A percentile compares a stretch with the other conserved stretches of the same genome.
phyloP scores from a whole-genome alignment of 768 basidiomycete genomes.

The Leccinum sublutescens region DNA sequence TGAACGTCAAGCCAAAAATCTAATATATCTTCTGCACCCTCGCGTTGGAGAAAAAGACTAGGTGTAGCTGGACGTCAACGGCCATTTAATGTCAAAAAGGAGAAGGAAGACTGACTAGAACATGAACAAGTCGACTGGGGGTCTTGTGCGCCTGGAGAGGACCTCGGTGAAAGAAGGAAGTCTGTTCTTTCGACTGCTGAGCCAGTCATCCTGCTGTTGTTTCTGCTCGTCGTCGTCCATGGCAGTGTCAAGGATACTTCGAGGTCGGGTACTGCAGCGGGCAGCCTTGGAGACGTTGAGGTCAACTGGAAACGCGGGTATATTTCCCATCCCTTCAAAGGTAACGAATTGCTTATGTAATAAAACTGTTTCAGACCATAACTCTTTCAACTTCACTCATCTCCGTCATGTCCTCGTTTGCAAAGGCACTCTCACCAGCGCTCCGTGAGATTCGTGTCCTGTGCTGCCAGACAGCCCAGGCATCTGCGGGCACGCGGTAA shows the following conservation, averaged over 20 bases:
- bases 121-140: conserved; percentile 98
- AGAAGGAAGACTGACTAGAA: conserved; percentile 74
- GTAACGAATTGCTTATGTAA: conserved; percentile 30
- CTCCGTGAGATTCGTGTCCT: conserved; percentile 79
- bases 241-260: conserved; percentile 4
- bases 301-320: conserved; percentile 18
- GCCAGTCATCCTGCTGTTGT: conserved; percentile 69
- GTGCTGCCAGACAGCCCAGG: conserved; percentile 71
- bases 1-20: conserved; percentile 99
- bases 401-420: conserved; percentile 55
- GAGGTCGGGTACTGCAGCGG: conserved; percentile 14
- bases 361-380: background rate
- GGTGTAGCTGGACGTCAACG: conserved; percentile 7
- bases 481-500: conserved; percentile 80
- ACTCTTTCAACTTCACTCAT: conserved; percentile 17
- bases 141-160: conserved; percentile 82
- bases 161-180: conserved; percentile 91
- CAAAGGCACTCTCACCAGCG: conserved; percentile 73
- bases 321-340: conserved; percentile 4
- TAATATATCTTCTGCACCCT: conserved; percentile 92
- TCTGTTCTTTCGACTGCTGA: conserved; percentile 65
- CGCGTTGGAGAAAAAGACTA: conserved; percentile 93
- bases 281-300: conserved; percentile 15
- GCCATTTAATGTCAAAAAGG: background rate
- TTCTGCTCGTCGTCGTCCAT: conserved; percentile 60